Evolutionary conservation across 176 grass and related monocot genomes (phyloP).

Genomic region (Eremochloa ophiuroides): DNA sequence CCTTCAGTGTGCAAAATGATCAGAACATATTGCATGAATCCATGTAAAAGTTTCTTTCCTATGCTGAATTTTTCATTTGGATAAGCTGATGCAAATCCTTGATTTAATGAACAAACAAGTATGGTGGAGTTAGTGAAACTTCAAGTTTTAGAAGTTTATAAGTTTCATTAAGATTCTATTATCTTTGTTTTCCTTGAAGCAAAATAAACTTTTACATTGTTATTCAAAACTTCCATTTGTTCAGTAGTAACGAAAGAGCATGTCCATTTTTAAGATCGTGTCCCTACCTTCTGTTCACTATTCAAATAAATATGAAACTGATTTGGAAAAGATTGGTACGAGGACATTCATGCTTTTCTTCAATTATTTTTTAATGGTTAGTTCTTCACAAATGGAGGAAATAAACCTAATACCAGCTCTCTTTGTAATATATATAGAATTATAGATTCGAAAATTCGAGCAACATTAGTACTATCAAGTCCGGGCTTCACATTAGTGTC

Average conservation of each 20-base stretch:
- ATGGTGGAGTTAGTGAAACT: not conserved
- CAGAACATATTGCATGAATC: conserved; percentile 83
- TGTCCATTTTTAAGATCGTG: not conserved
- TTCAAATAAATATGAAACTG: not conserved
- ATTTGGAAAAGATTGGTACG: not conserved
- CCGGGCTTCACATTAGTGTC: conserved; percentile 22
- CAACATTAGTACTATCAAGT: conserved; percentile 4
- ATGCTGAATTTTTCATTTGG: not conserved
- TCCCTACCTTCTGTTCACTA: conserved; percentile 6
- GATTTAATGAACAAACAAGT: not conserved
- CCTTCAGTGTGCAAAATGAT: conserved; percentile 99
- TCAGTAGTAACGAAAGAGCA: not conserved
- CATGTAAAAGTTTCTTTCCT: conserved; percentile 53
- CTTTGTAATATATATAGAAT: not conserved
- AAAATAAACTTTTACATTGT: not conserved
- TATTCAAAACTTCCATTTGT: not conserved
- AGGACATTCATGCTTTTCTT: not conserved
- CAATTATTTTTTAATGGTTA: not conserved
- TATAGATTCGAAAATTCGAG: not conserved
- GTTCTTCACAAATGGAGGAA: not conserved
- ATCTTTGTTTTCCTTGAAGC: not conserved
- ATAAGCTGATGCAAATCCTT: not conserved
- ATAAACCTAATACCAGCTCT: not conserved
- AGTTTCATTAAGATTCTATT: conserved; percentile 1
- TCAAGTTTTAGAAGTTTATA: conserved; percentile 12